Evolutionary conservation across 73 alveolate genomes (phyloP).

Genomic region (Diophrys appendiculata): DNA sequence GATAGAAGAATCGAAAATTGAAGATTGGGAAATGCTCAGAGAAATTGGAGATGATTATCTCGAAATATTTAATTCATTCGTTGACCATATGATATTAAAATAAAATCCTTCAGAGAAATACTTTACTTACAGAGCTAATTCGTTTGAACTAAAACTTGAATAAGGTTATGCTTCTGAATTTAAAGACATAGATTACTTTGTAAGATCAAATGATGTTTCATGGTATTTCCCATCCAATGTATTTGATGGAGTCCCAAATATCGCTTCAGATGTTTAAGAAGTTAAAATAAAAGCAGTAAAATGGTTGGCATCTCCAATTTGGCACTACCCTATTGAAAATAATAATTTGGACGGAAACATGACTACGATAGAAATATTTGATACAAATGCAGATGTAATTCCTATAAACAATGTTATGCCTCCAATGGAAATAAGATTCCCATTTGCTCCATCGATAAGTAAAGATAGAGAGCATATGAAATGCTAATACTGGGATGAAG

Average conservation of each 20-base stretch:
- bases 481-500: constrained; percentile 2
- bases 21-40: no score
- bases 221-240: constrained; percentile 12
- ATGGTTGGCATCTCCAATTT: constrained; percentile 6
- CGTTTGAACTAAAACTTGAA: neutral
- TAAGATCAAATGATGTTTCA: neutral
- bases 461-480: neutral
- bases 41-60: no score
- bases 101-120: neutral
- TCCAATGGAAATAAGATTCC: neutral
- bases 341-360: constrained; percentile 7
- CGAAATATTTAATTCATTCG: neutral
- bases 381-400: neutral
- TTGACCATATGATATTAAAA: neutral
- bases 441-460: neutral
- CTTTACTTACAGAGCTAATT: neutral
- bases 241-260: neutral
- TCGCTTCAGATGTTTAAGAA: constrained; percentile 5
- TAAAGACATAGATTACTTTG: neutral
- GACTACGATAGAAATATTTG: neutral
- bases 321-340: neutral
- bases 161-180: constrained; percentile 3
- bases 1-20: no score
- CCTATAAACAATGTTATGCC: neutral
- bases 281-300: constrained; percentile 9